A percentile compares a stretch with the other conserved stretches of the same genome.
Conservation (phyloP, 169 alveolate species). For the Babesia gibsoni region DNA sequence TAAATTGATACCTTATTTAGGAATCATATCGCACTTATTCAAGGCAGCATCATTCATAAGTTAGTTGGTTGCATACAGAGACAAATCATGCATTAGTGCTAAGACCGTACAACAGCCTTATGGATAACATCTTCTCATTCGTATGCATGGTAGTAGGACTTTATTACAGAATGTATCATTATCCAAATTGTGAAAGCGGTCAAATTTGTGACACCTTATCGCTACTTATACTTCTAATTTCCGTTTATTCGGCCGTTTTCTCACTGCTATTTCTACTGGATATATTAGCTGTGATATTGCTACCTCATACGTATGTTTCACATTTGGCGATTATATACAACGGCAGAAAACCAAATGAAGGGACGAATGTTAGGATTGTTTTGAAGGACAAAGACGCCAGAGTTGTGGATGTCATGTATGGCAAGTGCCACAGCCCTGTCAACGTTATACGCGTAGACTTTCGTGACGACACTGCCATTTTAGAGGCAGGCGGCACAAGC, state of each 20-base stretch:
- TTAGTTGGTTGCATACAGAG: background rate
- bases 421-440: slow-evolving; percentile 12
- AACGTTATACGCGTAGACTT: background rate
- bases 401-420: slow-evolving; percentile 23
- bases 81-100: background rate
- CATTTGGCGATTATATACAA: no score
- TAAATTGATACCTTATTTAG: background rate
- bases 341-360: background rate
- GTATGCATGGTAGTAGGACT: slow-evolving; percentile 10
- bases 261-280: no score
- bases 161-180: no score
- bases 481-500: background rate
- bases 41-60: background rate
- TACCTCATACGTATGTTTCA: no score
- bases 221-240: no score
- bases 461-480: slow-evolving; percentile 10
- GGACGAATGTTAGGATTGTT: slow-evolving; percentile 19
- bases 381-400: slow-evolving; percentile 24
- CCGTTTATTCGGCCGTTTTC: no score
- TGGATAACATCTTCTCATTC: slow-evolving; percentile 4
- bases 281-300: no score
- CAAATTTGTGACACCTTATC: no score
- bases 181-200: no score
- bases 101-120: slow-evolving; percentile 1
- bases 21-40: background rate